Base-by-base conservation (phyloP, 2,329 filamentous ascomycete species). In the Stagonosporopsis cucurbitacearum region DNA sequence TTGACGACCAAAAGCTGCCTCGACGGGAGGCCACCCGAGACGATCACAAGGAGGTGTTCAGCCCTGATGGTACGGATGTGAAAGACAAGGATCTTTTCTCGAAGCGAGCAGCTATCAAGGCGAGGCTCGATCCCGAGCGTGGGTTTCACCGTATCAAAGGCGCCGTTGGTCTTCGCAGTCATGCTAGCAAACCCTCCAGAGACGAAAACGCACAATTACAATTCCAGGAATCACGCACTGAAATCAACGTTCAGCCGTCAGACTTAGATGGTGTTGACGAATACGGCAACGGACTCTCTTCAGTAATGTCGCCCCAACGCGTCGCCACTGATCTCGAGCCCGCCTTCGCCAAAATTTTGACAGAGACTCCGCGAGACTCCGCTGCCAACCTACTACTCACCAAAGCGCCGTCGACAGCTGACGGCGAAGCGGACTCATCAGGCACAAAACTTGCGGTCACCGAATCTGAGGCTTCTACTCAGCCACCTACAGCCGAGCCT, bases 111-210 rank as follows among this genome's bases (percentile, higher is more conserved):
- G 84, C 92, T 15, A 89, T 93, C 74, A 95, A 91, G 72, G 90
- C 86, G 5, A 89, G 89, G 62, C 90, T 85, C 59, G 92, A 96
- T 74, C 90, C 92, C 41, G 87, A 89, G 42, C 92, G 89, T 52
- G 92, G 92, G 0, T 83, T 96, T 52, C 90, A 90, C 1, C 87
- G 91, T 32, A 92, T 97, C 72, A 93, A 93, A 69, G 92, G 94
- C 70, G 91, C 88, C 2, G 89, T 96, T 32, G 90, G 91, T 30
- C 69, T 79, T 32, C 75, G 77, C 20, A 73, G 72, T 12, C 77
- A 80, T 59, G 72, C 78, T 17, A 69, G 72, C 30, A 79, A 75
- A 48, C 58, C 72, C 12, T 68, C 72, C 1, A 77, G 74, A 54
- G 72, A 77, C 2, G 73, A 74, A 8, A 71, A 74, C 23, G 55